These are phyloP conservation scores for Chrysophaeum taylorii DNA, from an alignment of 352 stramenopile genomes.

Conservation along the genomic window DNA sequence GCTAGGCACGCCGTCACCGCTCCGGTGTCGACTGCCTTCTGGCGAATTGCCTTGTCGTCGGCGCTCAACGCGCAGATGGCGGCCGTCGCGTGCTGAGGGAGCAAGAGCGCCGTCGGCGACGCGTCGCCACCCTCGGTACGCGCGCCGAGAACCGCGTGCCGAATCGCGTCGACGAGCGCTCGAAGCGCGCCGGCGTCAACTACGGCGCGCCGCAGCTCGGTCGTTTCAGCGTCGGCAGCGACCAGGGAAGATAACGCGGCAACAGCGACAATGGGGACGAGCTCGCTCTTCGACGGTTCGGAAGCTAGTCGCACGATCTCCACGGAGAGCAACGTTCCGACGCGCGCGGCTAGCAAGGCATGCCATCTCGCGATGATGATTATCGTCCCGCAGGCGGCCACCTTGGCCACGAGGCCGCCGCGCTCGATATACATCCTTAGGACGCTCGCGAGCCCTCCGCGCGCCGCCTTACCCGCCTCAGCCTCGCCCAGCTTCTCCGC, in stretches of 20 bases:
- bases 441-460: too few relatives aligned
- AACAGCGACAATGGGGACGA: not conserved
- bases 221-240: not conserved
- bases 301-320: too few relatives aligned
- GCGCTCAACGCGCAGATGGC: not conserved
- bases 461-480: too few relatives aligned
- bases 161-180: not conserved
- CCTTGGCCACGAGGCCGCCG: too few relatives aligned
- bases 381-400: too few relatives aligned
- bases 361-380: too few relatives aligned
- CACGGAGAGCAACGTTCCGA: too few relatives aligned
- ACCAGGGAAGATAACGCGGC: not conserved
- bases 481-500: too few relatives aligned
- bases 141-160: not conserved
- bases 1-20: not conserved
- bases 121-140: not conserved
- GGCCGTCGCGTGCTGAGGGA: not conserved
- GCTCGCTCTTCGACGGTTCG: too few relatives aligned
- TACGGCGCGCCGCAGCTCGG: not conserved
- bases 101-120: not conserved
- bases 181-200: not conserved
- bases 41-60: not conserved
- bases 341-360: too few relatives aligned
- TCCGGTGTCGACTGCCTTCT: not conserved
- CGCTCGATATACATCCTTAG: too few relatives aligned